Percentiles rank a stretch among this genome's conserved stretches.
Evolutionary conservation across 2,329 filamentous ascomycete species (phyloP).

Genomic region (Venturia asperata): DNA sequence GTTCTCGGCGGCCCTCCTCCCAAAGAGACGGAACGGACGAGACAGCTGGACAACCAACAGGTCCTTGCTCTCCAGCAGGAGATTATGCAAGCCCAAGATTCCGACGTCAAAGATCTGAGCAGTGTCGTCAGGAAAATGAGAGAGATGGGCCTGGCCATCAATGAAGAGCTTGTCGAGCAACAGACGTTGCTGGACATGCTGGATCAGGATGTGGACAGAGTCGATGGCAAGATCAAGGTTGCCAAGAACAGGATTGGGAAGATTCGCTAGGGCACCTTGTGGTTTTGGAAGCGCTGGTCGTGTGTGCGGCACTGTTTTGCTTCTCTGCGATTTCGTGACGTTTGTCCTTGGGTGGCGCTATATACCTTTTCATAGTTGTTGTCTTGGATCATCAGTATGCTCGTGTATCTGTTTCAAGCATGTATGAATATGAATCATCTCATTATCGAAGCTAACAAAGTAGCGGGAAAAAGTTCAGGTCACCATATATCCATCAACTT

Average conservation of each 20-base stretch:
- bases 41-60: constrained; percentile 69
- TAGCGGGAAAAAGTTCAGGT: no score
- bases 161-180: constrained; percentile 20
- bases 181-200: constrained; percentile 17
- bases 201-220: constrained; percentile 23
- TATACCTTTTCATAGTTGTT: neutral
- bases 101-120: constrained; percentile 60
- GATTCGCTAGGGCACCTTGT: constrained; percentile 38
- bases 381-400: neutral
- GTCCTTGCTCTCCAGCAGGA: constrained; percentile 67
- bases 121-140: constrained; percentile 57
- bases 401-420: neutral
- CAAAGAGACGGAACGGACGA: constrained; percentile 64
- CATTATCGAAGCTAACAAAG: neutral
- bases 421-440: neutral
- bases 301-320: neutral
- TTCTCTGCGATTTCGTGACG: no score
- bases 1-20: constrained; percentile 65
- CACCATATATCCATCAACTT: no score
- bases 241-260: constrained; percentile 66
- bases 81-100: constrained; percentile 68
- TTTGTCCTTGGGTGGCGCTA: constrained; percentile 1
- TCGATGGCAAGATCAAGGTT: constrained; percentile 62
- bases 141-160: constrained; percentile 21
- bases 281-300: neutral